Percentiles rank a stretch among this genome's conserved stretches.
These are phyloP conservation scores for Aspergillus quadrilineatus DNA, from an alignment of 2,329 filamentous ascomycete species.

Conservation along the genomic window DNA sequence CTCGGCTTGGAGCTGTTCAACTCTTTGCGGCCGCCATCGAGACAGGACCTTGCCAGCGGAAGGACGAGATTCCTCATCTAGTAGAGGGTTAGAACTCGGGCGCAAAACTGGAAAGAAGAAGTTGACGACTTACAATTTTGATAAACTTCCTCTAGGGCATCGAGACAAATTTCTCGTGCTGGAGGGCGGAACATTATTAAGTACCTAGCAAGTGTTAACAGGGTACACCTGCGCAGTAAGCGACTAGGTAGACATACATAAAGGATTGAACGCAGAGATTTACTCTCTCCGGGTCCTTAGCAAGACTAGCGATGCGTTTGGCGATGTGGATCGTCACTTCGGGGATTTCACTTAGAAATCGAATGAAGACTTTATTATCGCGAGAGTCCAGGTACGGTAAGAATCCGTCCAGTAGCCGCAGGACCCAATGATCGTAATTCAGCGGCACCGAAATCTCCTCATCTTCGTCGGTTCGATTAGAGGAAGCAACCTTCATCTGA, in stretches of 20 bases:
- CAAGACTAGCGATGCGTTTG: slow-evolving; percentile 64
- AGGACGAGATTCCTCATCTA: slow-evolving; percentile 49
- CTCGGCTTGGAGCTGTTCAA: slow-evolving; percentile 19
- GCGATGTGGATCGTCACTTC: slow-evolving; percentile 72
- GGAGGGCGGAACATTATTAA: slow-evolving; percentile 61
- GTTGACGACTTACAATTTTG: slow-evolving; percentile 46
- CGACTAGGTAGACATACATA: slow-evolving; percentile 42
- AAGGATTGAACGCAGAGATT: slow-evolving; percentile 58
- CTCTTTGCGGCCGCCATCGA: slow-evolving; percentile 55
- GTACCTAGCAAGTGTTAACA: slow-evolving; percentile 41
- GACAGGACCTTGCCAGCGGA: slow-evolving; percentile 54
- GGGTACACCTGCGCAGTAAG: not conserved
- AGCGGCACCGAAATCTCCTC: slow-evolving; percentile 47
- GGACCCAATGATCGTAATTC: slow-evolving; percentile 76
- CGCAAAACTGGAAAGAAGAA: not conserved
- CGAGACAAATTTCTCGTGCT: slow-evolving; percentile 56
- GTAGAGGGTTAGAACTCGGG: slow-evolving; percentile 1
- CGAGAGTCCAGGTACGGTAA: slow-evolving; percentile 86
- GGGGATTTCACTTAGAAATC: slow-evolving; percentile 89
- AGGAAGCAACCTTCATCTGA: slow-evolving; percentile 46
- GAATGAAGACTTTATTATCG: slow-evolving; percentile 78
- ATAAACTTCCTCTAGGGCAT: slow-evolving; percentile 60
- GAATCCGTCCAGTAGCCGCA: slow-evolving; percentile 84
- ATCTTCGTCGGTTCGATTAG: slow-evolving; percentile 43
- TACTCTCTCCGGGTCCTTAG: slow-evolving; percentile 63